Percentiles rank a stretch among this genome's conserved stretches.
These are phyloP conservation scores for Saccharomycopsis schoenii DNA, from an alignment of 805 yeast species.

Conservation along the genomic window DNA sequence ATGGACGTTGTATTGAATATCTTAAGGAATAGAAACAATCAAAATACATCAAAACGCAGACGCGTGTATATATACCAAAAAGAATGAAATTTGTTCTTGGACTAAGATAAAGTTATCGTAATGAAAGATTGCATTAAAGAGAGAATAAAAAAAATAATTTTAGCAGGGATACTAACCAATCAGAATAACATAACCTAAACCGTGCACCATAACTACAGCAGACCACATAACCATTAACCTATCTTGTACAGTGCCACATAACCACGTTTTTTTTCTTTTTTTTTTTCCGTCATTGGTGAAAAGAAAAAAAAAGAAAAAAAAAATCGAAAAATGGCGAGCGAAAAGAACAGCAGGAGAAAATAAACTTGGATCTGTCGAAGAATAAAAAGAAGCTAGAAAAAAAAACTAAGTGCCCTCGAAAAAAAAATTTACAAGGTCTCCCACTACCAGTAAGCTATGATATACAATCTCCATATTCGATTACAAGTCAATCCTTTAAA, in stretches of 20 bases:
- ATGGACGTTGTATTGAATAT: no score
- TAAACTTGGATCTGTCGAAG: background rate
- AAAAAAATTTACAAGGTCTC: background rate
- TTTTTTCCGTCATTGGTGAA: background rate
- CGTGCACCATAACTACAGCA: background rate
- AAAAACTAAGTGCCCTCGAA: background rate
- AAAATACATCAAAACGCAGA: no score
- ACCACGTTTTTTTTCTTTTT: background rate
- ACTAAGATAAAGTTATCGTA: no score
- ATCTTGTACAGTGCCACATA: background rate
- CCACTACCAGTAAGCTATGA: background rate
- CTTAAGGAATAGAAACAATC: no score
- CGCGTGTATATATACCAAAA: no score
- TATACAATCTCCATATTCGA: background rate
- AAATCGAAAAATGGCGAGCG: background rate
- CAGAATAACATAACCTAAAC: background rate
- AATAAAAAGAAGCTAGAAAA: background rate
- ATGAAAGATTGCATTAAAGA: no score
- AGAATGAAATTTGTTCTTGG: no score
- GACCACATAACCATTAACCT: no score
- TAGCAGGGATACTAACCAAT: background rate
- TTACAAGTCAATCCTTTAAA: background rate
- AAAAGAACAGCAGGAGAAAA: slow-evolving; percentile 1
- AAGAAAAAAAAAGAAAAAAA: background rate
- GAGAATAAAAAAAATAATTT: no score